A percentile compares a stretch with the other conserved stretches of the same genome.
Conservation (phyloP, 2,329 filamentous ascomycete species). For the Verticillium longisporum region DNA sequence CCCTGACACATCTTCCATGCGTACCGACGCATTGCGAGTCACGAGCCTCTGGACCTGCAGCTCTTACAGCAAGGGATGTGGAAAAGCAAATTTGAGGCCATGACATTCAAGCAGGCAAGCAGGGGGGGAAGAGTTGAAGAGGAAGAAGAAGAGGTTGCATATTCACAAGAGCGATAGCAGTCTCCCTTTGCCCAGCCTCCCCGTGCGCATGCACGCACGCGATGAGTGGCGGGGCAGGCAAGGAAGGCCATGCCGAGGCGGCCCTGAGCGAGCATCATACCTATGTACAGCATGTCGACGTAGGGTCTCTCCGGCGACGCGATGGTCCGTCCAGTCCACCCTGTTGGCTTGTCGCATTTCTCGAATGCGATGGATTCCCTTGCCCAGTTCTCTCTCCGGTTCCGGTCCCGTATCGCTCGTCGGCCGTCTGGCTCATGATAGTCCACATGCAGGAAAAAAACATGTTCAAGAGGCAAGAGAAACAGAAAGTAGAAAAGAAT, state of each 20-base stretch:
- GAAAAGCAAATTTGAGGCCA: not conserved
- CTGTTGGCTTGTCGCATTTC: not conserved
- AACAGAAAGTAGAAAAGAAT: not conserved
- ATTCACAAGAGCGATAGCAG: not conserved
- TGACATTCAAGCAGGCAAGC: not conserved
- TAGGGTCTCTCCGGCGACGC: not conserved
- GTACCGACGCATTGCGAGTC: not conserved
- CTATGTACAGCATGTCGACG: not conserved
- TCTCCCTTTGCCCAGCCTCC: constrained; percentile 9
- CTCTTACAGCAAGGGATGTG: not conserved
- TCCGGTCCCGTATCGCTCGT: not conserved
- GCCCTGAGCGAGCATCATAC: not conserved
- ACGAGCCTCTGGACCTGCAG: not conserved
- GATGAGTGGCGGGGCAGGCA: not conserved
- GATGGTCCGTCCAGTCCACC: not conserved
- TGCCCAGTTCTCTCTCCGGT: not conserved
- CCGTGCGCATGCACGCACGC: constrained; percentile 17
- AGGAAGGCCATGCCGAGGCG: not conserved
- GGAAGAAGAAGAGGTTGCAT: not conserved
- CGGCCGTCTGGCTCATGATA: too few species aligned
- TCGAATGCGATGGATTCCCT: not conserved
- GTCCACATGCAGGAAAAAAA: too few species aligned
- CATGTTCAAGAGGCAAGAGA: not conserved
- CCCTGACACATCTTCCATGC: not conserved
- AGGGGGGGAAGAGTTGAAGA: not conserved